Evolutionary conservation across 768 basidiomycete species (phyloP).

Genomic region (Mycena amicta): DNA sequence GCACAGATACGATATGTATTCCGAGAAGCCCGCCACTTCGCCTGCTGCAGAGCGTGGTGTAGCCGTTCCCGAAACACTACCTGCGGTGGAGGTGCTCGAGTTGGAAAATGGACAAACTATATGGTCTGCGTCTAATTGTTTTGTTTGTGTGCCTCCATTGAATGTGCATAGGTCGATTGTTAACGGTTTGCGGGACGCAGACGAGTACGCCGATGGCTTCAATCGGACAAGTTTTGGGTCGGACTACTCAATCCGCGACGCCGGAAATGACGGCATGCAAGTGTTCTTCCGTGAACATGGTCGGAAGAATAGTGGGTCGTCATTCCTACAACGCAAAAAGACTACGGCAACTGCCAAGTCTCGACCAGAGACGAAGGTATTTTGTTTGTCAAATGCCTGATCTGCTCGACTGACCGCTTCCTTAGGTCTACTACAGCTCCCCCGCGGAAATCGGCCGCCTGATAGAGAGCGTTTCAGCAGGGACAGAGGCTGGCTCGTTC

Average conservation of each 20-base stretch:
- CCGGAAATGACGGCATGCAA: conserved; percentile 62
- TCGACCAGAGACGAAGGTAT: conserved; percentile 85
- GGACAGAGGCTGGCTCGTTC: conserved; percentile 82
- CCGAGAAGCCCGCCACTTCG: conserved; percentile 47
- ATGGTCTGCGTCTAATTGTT: conserved; percentile 54
- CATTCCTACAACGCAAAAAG: conserved; percentile 65
- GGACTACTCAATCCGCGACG: conserved; percentile 62
- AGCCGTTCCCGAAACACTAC: conserved; percentile 48
- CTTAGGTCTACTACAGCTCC: conserved; percentile 74
- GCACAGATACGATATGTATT: conserved; percentile 78
- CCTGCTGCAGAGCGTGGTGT: conserved; percentile 36
- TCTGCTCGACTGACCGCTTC: conserved; percentile 30
- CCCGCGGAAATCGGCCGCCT: conserved; percentile 80
- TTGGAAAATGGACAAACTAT: conserved; percentile 87
- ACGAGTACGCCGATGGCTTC: conserved; percentile 64
- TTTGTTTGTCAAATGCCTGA: conserved; percentile 20
- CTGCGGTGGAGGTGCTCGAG: conserved; percentile 79
- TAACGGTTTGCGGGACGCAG: conserved; percentile 79
- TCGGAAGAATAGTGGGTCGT: conserved; percentile 66
- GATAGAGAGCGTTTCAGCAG: conserved; percentile 81
- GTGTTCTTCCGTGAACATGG: conserved; percentile 78
- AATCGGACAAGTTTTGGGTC: conserved; percentile 74
- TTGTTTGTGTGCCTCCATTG: conserved; percentile 14
- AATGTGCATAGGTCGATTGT: conserved; percentile 69
- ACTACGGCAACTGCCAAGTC: conserved; percentile 44